A percentile compares a stretch with the other conserved stretches of the same genome.
Evolutionary conservation across 768 basidiomycete species (phyloP).

Genomic region (Amanita phalloides): DNA sequence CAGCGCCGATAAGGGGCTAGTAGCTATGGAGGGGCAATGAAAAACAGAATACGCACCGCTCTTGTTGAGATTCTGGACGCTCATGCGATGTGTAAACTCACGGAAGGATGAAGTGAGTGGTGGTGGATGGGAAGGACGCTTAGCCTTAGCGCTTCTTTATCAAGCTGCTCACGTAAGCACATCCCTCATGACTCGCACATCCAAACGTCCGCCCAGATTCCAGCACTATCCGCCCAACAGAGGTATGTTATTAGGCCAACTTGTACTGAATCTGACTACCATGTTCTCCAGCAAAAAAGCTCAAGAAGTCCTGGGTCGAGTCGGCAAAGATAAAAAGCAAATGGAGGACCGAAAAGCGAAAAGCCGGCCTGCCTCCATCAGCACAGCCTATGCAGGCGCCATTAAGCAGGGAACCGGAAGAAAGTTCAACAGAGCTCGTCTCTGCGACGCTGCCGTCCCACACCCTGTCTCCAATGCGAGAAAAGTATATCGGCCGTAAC

Average conservation of each 20-base stretch:
- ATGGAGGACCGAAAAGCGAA: conserved; percentile 66
- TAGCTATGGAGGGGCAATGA: neutral
- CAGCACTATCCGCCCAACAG: conserved; percentile 50
- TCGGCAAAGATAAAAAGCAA: conserved; percentile 66
- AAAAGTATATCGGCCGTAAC: conserved; percentile 12
- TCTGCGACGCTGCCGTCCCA: neutral
- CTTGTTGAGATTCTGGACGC: conserved; percentile 84
- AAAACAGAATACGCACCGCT: conserved; percentile 41
- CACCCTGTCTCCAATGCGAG: conserved; percentile 10
- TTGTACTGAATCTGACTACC: neutral
- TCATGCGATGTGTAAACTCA: conserved; percentile 67
- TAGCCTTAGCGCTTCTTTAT: conserved; percentile 14
- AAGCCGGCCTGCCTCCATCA: conserved; percentile 19
- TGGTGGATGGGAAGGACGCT: conserved; percentile 22
- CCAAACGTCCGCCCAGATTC: conserved; percentile 60
- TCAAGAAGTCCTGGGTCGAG: conserved; percentile 76
- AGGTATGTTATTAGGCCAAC: conserved; percentile 30
- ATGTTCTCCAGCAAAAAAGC: conserved; percentile 49
- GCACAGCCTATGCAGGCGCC: conserved; percentile 2
- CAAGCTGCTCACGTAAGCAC: conserved; percentile 5
- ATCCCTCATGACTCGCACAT: neutral
- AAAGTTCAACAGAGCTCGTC: neutral
- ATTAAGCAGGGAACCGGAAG: neutral
- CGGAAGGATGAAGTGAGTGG: conserved; percentile 33
- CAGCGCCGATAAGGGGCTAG: neutral